Evolutionary conservation across 176 grass and related monocot species (phyloP).

Genomic region (Dendrocalamus sinicus): DNA sequence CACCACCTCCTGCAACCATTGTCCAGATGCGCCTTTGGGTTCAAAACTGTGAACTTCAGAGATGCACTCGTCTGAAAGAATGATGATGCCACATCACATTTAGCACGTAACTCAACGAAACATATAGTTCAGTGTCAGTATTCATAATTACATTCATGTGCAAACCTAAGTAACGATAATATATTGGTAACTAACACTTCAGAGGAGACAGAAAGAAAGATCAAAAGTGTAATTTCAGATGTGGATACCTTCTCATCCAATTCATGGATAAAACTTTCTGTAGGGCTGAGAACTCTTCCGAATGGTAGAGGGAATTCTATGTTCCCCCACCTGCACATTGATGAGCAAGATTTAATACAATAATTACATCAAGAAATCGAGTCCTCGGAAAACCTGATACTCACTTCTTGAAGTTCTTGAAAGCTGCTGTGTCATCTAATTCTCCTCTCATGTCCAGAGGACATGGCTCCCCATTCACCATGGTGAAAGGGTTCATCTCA

Average conservation of each 20-base stretch:
- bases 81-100: not conserved
- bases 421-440: conserved; percentile 93
- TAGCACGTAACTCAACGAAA: not conserved
- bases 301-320: conserved; percentile 89
- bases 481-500: conserved; percentile 95
- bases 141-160: conserved; percentile 12
- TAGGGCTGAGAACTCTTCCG: conserved; percentile 73
- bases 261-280: conserved; percentile 88
- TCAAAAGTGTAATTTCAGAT: conserved; percentile 21
- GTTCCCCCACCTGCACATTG: conserved; percentile 70
- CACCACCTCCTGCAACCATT: conserved; percentile 96
- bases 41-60: conserved; percentile 91
- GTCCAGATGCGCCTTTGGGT: conserved; percentile 90
- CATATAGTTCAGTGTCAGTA: not conserved
- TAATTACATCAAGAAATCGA: conserved; percentile 5
- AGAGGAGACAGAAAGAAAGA: not conserved
- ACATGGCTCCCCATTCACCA: conserved; percentile 87
- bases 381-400: conserved; percentile 4
- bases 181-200: conserved; percentile 10
- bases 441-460: conserved; percentile 93
- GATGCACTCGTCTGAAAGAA: conserved; percentile 82
- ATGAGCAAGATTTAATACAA: conserved; percentile 26
- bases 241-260: conserved; percentile 79
- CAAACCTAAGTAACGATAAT: conserved; percentile 14
- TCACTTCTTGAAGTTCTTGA: conserved; percentile 98